phyloP scores from a whole-genome alignment of 75 land plant genomes.

The Pseudotsuga menziesii region DNA sequence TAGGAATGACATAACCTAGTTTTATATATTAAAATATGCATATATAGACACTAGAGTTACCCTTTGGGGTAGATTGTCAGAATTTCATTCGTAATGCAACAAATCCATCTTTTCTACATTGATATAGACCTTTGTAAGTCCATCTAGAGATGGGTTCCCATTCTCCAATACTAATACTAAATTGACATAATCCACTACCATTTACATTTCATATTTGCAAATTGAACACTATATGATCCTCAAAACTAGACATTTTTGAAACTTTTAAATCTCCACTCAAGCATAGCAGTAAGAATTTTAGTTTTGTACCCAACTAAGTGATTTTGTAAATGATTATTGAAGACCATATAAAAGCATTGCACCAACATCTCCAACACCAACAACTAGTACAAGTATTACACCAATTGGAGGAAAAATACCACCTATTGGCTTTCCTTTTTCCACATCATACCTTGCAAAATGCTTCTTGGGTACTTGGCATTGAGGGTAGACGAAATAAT shows the following conservation, averaged over 20 bases:
- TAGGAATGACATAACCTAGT: too few relatives aligned
- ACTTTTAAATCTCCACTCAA: background rate
- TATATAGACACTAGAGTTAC: too few relatives aligned
- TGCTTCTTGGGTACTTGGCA: conserved; percentile 96
- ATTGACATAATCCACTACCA: background rate
- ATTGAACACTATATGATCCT: background rate
- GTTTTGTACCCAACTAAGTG: background rate
- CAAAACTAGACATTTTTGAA: background rate
- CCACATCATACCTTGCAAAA: conserved; percentile 89
- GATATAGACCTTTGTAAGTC: too few relatives aligned
- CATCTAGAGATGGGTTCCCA: too few relatives aligned
- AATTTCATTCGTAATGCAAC: too few relatives aligned
- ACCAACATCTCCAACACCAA: conserved; percentile 74
- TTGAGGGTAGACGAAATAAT: conserved; percentile 82
- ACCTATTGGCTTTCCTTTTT: conserved; percentile 78
- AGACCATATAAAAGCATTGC: conserved; percentile 87
- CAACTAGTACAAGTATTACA: conserved; percentile 69
- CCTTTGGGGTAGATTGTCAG: too few relatives aligned
- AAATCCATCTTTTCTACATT: too few relatives aligned
- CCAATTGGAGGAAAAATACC: conserved; percentile 81
- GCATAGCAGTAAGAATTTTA: background rate
- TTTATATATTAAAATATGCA: too few relatives aligned
- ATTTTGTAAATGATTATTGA: conserved; percentile 36
- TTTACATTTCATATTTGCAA: background rate
- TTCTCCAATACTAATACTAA: too few relatives aligned